These are phyloP conservation scores for Plasmodium ovale DNA, from an alignment of 169 alveolate genomes.

Conservation along the genomic window DNA sequence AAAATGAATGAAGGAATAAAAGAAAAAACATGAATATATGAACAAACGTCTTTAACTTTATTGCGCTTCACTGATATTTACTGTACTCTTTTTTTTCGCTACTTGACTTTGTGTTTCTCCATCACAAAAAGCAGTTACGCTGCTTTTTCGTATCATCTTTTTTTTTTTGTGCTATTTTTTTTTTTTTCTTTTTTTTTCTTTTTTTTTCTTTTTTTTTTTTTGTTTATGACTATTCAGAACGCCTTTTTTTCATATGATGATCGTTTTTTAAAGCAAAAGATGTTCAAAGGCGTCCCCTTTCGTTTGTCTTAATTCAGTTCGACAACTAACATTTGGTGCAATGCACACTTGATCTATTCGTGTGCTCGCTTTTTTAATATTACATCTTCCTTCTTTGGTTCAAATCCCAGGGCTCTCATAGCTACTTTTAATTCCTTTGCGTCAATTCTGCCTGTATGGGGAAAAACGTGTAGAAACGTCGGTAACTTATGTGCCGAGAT, in stretches of 20 bases:
- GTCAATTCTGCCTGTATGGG: conserved; percentile 90
- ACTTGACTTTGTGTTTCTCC: not conserved
- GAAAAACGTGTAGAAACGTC: not conserved
- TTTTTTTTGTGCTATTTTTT: not conserved
- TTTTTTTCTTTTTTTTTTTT: not conserved
- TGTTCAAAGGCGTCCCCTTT: not conserved
- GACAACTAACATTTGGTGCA: not conserved
- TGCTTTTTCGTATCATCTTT: not conserved
- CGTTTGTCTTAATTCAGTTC: not conserved
- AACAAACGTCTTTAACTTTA: too few species aligned
- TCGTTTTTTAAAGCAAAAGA: not conserved
- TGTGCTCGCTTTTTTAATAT: not conserved
- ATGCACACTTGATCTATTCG: not conserved
- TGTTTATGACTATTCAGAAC: not conserved
- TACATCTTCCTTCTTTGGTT: conserved; percentile 97
- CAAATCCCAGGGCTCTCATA: conserved; percentile 99
- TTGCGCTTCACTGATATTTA: too few species aligned
- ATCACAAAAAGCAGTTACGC: not conserved
- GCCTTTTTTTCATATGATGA: too few species aligned
- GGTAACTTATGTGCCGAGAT: not conserved
- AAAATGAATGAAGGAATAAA: conserved; percentile 4
- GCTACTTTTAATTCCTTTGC: conserved; percentile 98
- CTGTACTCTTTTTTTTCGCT: not conserved
- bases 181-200: not conserved
- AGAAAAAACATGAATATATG: not conserved